Evolutionary conservation across 345 rosid species (phyloP), one percentile per base, ranked within the genome.

Genomic region (Raphanus raphanistrum): DNA sequence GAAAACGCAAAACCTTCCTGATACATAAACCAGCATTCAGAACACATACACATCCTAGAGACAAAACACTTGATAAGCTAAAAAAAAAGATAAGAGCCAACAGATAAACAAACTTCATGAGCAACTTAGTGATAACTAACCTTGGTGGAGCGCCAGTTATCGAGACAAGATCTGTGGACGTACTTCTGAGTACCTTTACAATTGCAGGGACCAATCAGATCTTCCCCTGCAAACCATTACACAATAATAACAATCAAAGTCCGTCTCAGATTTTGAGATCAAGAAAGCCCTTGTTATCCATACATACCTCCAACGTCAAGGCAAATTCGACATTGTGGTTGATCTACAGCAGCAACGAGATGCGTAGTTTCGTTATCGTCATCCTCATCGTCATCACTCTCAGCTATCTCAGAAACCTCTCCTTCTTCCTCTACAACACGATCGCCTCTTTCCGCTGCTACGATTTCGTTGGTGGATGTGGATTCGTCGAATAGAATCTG

Each of bases 1-100:
- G 98, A 90, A 87, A 96, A 96, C 75, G 99, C 99, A 89, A 93
- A 96, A 68, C 99, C 99, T 88, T 96, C 99, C 99, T 96, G 88
- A 66, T 73, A 84, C 62, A 76, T 13, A 76, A 38, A 35, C 38
- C 21, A 73, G 12, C 11, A 43, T 16, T 70, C 59, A 70, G 58
- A 73, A 28, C 4, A 52, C 26, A 76, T 59, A 35, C 62, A 29
- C 26, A 66, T 33, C 54, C 35, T 4, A 77, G 45, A 27, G n/a
- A 60, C 48, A 68, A 69, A 8, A 63, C 61, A 66, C 31, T 33
- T 32, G 13, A 57, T 21, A 28, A 78, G 27, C 26, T 4, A 1
- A 62, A 8, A 1, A 62, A 8, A 55, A 38, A 64, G 67, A 33
- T 63, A 27, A 21, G 45, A 7, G 11, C 54, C 73, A 17, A 32